These are phyloP conservation scores for Incumbomyces lentus DNA, from an alignment of 2,329 filamentous ascomycete genomes.

Conservation along the genomic window DNA sequence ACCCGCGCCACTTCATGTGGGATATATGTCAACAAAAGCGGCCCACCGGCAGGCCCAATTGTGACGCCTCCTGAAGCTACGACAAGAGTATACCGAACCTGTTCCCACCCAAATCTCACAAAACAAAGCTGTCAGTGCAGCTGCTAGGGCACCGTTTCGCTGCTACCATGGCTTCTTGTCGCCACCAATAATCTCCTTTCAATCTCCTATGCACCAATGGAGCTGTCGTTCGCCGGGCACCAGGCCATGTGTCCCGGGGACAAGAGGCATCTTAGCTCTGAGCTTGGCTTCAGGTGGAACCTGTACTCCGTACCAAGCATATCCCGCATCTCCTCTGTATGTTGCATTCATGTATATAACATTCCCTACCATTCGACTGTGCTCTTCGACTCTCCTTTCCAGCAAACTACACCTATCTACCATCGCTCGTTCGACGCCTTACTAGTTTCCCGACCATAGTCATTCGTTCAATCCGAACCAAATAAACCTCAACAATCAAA, in stretches of 20 bases:
- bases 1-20: not conserved
- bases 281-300: not conserved
- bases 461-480: slow-evolving; percentile 6
- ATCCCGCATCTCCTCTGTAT: too few species aligned
- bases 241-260: not conserved
- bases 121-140: not conserved
- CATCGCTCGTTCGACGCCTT: slow-evolving; percentile 1
- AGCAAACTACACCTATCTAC: slow-evolving; percentile 4
- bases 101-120: slow-evolving; percentile 2
- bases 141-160: not conserved
- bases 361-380: slow-evolving; percentile 1
- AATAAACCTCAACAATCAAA: slow-evolving; percentile 5
- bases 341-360: slow-evolving; percentile 3
- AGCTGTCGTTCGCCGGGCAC: not conserved
- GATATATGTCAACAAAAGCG: not conserved
- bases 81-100: not conserved
- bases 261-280: not conserved
- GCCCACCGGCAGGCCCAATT: not conserved
- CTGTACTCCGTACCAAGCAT: too few species aligned
- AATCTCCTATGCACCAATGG: slow-evolving; percentile 2
- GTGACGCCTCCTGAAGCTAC: not conserved
- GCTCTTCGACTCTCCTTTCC: not conserved
- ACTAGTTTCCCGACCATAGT: slow-evolving; percentile 1
- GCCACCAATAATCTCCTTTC: slow-evolving; percentile 8
- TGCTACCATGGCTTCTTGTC: not conserved